Percentiles rank a stretch among this genome's conserved stretches.
phyloP scores from a whole-genome alignment of 2,329 filamentous ascomycete species.

The Coniochaeta sp. region DNA sequence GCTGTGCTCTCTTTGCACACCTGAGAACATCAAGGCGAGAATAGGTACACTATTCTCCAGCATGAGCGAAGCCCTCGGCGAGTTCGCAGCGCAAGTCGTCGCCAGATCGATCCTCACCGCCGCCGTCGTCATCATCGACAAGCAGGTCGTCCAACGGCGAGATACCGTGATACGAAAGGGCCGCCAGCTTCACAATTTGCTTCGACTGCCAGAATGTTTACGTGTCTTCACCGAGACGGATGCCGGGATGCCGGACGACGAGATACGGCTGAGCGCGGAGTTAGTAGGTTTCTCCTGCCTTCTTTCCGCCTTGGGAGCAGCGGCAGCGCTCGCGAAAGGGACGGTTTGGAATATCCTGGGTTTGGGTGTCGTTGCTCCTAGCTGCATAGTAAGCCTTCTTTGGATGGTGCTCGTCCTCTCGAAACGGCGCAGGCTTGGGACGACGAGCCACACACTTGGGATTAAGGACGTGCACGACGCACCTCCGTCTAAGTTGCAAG shows the following conservation, averaged over 20 bases:
- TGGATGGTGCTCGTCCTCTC: conserved; percentile 1
- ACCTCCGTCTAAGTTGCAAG: not conserved
- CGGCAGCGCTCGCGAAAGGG: not conserved
- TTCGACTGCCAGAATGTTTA: conserved; percentile 4
- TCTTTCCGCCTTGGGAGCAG: not conserved
- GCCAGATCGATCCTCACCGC: not conserved
- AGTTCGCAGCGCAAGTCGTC: not conserved
- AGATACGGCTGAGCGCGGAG: not conserved
- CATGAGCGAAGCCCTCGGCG: not conserved
- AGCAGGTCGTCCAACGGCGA: conserved; percentile 4
- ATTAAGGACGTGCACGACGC: not conserved
- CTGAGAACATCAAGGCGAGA: too few relatives aligned
- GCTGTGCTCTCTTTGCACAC: too few relatives aligned
- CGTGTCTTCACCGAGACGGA: conserved; percentile 5
- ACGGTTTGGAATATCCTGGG: not conserved
- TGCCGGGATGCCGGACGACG: conserved; percentile 4
- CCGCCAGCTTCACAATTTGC: conserved; percentile 4
- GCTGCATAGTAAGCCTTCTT: not conserved
- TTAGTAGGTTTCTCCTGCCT: not conserved
- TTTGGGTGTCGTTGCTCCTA: not conserved
- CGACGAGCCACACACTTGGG: not conserved
- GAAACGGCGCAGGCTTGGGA: not conserved
- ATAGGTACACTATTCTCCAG: not conserved
- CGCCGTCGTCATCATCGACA: conserved; percentile 5
- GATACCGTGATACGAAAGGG: conserved; percentile 4